Conservation (phyloP, 192 early-diverging fungal species). For the Kickxella alabastrina region DNA sequence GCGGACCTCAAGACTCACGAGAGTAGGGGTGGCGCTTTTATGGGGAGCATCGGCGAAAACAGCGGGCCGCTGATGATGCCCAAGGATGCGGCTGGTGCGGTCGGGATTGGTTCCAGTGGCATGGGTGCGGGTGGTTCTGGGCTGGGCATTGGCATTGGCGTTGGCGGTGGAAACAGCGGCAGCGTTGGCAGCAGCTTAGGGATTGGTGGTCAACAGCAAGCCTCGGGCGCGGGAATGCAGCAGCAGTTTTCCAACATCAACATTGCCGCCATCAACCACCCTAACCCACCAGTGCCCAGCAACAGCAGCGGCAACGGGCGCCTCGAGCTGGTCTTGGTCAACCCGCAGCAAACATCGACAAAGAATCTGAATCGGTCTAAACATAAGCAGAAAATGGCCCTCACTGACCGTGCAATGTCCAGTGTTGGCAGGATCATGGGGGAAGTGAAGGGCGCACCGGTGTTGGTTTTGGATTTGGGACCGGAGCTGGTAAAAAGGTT, state of each 20-base stretch:
- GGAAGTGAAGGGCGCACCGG: conserved; percentile 57
- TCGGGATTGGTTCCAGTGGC: neutral
- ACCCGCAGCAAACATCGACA: conserved; percentile 17
- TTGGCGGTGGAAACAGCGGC: conserved; percentile 1
- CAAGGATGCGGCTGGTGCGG: no score
- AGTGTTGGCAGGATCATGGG: conserved; percentile 55
- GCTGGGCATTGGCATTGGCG: neutral
- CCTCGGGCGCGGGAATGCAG: no score
- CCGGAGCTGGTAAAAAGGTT: conserved; percentile 56
- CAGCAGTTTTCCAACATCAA: no score
- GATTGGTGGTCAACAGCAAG: conserved; percentile 1
- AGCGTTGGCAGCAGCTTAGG: neutral
- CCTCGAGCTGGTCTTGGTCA: conserved; percentile 37
- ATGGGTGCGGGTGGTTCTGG: neutral
- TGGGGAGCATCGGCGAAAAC: conserved; percentile 28
- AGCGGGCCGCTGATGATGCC: no score
- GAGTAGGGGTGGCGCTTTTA: conserved; percentile 4
- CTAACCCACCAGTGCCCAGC: no score
- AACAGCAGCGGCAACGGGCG: conserved; percentile 28
- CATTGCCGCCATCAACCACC: no score
- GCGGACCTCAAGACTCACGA: conserved; percentile 56
- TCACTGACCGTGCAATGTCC: conserved; percentile 51
- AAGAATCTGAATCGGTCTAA: conserved; percentile 34
- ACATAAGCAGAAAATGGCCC: conserved; percentile 32
- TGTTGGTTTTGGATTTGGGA: conserved; percentile 63